These are phyloP conservation scores for Argentina anserina DNA, from an alignment of 306 rosid genomes.

Conservation along the genomic window DNA sequence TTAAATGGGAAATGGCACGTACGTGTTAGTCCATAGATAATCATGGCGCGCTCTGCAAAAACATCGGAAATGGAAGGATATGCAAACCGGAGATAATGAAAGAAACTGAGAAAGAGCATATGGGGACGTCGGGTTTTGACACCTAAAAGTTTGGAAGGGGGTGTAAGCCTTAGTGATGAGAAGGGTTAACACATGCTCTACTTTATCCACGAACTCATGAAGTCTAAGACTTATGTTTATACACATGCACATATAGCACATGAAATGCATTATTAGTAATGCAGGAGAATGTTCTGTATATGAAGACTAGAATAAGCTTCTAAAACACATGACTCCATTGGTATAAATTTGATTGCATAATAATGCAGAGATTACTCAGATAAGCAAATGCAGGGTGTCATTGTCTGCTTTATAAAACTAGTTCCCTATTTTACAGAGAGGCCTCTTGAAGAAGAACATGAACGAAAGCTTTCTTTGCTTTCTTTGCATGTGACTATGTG, in stretches of 20 bases:
- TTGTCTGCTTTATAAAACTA: constrained; percentile 33
- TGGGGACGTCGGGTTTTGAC: not conserved
- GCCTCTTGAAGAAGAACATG: constrained; percentile 35
- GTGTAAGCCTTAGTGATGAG: constrained; percentile 16
- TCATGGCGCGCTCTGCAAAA: not conserved
- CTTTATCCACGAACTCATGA: not conserved
- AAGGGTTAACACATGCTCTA: not conserved
- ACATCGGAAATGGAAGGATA: constrained; percentile 11
- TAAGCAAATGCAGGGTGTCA: constrained; percentile 26
- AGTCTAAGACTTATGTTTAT: not conserved
- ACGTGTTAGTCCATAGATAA: not conserved
- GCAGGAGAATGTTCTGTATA: not conserved
- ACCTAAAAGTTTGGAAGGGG: not conserved
- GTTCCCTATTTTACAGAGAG: constrained; percentile 30
- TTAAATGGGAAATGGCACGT: no score
- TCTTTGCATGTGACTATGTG: constrained; percentile 73
- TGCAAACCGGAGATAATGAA: not conserved
- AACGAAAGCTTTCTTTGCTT: constrained; percentile 30
- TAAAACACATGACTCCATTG: not conserved
- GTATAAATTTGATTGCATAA: not conserved
- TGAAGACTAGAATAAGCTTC: not conserved
- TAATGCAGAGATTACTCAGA: not conserved
- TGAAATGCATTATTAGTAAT: not conserved
- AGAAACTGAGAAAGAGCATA: not conserved
- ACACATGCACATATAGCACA: not conserved